A percentile compares a stretch with the other conserved stretches of the same genome.
These are phyloP conservation scores for Saccharomycopsis javanensis DNA, from an alignment of 805 yeast genomes.

Conservation along the genomic window DNA sequence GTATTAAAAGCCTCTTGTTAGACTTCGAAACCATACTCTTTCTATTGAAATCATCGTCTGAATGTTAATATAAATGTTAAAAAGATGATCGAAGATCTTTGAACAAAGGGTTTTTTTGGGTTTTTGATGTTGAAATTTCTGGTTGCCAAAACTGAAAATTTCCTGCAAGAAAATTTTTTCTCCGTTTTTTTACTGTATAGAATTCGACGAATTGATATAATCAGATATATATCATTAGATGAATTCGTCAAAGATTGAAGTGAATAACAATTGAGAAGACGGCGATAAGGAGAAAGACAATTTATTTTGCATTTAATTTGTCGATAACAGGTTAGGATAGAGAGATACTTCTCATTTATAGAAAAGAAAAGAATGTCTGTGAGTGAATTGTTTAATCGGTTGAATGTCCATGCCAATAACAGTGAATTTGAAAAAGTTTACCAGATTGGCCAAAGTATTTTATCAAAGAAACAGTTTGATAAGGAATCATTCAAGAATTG, in stretches of 20 bases:
- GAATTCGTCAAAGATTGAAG: no score
- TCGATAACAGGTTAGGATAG: no score
- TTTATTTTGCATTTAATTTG: no score
- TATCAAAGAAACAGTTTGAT: slow-evolving; percentile 8
- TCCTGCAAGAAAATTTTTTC: neutral
- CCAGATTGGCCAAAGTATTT: neutral
- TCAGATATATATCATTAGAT: no score
- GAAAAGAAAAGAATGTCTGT: slow-evolving; percentile 11
- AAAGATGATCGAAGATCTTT: neutral
- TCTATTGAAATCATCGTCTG: no score
- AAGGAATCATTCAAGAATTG: slow-evolving; percentile 3
- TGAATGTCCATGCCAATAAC: slow-evolving; percentile 8
- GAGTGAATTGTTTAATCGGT: slow-evolving; percentile 9
- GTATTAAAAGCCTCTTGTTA: no score
- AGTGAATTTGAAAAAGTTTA: slow-evolving; percentile 9
- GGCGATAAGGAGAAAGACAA: no score
- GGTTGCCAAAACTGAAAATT: neutral
- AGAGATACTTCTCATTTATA: no score
- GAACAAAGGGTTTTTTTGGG: neutral
- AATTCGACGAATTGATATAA: neutral
- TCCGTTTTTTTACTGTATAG: neutral
- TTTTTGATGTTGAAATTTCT: neutral
- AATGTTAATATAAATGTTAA: no score
- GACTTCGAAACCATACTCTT: no score
- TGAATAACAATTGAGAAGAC: no score